phyloP scores from a whole-genome alignment of 2,329 filamentous ascomycete species.

The Venturia effusa region DNA sequence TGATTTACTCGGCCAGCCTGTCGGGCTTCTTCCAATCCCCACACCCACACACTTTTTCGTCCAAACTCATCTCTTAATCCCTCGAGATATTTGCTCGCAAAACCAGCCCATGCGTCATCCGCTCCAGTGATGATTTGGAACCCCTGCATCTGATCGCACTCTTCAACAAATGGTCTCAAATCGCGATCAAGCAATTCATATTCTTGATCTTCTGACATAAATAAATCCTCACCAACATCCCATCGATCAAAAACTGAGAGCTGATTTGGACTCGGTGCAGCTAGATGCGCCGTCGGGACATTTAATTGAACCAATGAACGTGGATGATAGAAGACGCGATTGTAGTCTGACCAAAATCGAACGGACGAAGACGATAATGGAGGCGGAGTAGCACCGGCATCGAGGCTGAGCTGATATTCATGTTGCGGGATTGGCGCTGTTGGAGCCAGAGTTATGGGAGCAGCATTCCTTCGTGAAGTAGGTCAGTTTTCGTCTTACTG shows the following conservation, averaged over 20 bases:
- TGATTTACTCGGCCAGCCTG: not conserved
- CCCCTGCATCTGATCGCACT: slow-evolving; percentile 85
- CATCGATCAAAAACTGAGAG: slow-evolving; percentile 76
- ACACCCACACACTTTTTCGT: slow-evolving; percentile 73
- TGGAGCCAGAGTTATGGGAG: slow-evolving; percentile 1
- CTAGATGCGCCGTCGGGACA: slow-evolving; percentile 13
- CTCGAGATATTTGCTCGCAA: slow-evolving; percentile 40
- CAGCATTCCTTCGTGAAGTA: slow-evolving; percentile 4
- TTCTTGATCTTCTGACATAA: slow-evolving; percentile 42
- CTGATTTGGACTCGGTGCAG: slow-evolving; percentile 55
- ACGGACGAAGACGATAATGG: slow-evolving; percentile 58
- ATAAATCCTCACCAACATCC: slow-evolving; percentile 64
- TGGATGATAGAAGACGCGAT: slow-evolving; percentile 84
- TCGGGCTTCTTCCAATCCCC: slow-evolving; percentile 58
- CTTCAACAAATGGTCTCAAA: slow-evolving; percentile 76
- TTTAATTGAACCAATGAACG: slow-evolving; percentile 69
- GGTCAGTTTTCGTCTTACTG: not conserved
- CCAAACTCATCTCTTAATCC: slow-evolving; percentile 80
- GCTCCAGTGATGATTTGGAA: slow-evolving; percentile 53
- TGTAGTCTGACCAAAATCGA: slow-evolving; percentile 97
- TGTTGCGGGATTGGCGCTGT: slow-evolving; percentile 50
- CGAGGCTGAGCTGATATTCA: slow-evolving; percentile 69
- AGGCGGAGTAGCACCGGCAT: slow-evolving; percentile 55
- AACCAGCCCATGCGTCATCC: slow-evolving; percentile 42
- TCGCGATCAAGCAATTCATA: slow-evolving; percentile 87